A percentile compares a stretch with the other conserved stretches of the same genome.
Evolutionary conservation across 768 basidiomycete genomes (phyloP).

Genomic region (Rubroboletus pulcherrimus): DNA sequence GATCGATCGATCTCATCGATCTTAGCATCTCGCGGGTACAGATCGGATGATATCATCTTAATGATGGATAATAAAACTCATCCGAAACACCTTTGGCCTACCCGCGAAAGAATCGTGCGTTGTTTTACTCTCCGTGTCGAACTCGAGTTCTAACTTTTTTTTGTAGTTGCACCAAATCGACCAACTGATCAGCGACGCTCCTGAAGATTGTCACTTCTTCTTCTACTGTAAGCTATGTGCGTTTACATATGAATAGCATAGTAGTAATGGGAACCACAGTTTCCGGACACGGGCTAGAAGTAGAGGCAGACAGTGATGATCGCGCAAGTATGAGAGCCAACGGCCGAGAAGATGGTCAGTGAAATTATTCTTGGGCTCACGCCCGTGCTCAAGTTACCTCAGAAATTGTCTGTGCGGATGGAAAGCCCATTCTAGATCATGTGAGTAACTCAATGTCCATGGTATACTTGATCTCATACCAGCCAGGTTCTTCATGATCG

Average conservation of each 20-base stretch:
- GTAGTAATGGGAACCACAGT: slow-evolving; percentile 1
- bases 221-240: slow-evolving; percentile 46
- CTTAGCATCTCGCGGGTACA: slow-evolving; percentile 38
- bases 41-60: slow-evolving; percentile 36
- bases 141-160: not conserved
- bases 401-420: slow-evolving; percentile 23
- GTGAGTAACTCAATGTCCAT: slow-evolving; percentile 4
- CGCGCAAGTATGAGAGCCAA: slow-evolving; percentile 40
- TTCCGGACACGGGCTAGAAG: slow-evolving; percentile 23
- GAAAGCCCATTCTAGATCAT: slow-evolving; percentile 20
- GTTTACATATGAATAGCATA: not conserved
- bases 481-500: slow-evolving; percentile 18
- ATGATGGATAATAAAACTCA: slow-evolving; percentile 38
- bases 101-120: slow-evolving; percentile 43
- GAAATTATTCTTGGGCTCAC: not conserved
- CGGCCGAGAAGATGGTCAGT: slow-evolving; percentile 45
- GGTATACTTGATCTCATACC: not conserved
- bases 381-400: not conserved
- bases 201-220: slow-evolving; percentile 45
- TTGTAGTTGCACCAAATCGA: slow-evolving; percentile 38
- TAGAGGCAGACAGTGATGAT: slow-evolving; percentile 19
- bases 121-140: not conserved
- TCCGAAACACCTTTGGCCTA: slow-evolving; percentile 38
- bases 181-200: slow-evolving; percentile 39
- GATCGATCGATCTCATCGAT: not conserved